phyloP scores from a whole-genome alignment of 257 asterid genomes.

The Penstemon barbatus region DNA sequence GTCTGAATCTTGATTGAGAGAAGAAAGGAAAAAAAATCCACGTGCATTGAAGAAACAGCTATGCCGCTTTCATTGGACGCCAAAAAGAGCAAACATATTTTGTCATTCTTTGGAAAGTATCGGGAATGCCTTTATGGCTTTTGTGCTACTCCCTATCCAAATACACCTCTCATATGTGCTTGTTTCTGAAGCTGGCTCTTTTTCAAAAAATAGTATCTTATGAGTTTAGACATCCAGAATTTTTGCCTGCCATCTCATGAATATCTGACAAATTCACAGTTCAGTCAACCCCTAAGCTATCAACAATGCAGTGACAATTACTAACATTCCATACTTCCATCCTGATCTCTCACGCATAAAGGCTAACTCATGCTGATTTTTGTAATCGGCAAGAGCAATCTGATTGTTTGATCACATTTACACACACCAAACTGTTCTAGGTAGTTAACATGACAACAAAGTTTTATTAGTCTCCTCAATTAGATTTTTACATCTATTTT shows the following conservation, averaged over 20 bases:
- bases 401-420: neutral
- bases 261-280: neutral
- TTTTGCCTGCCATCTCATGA: conserved; percentile 10
- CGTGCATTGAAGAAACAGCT: neutral
- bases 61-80: neutral
- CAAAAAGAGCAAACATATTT: neutral
- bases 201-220: neutral
- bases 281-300: neutral
- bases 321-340: neutral
- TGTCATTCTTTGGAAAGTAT: conserved; percentile 2
- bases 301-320: neutral
- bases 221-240: neutral
- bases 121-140: neutral
- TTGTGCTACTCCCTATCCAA: conserved; percentile 5
- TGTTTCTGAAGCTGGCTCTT: conserved; percentile 16
- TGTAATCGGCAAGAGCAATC: neutral
- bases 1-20: conserved; percentile 13
- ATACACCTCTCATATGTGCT: neutral
- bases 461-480: neutral
- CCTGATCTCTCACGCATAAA: neutral
- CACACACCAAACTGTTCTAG: neutral
- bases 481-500: neutral
- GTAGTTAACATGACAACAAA: neutral
- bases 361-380: neutral
- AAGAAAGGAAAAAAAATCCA: neutral